These are phyloP conservation scores for Trichoderma asperelloides DNA, from an alignment of 495 filamentous ascomycete species.

Conservation along the genomic window DNA sequence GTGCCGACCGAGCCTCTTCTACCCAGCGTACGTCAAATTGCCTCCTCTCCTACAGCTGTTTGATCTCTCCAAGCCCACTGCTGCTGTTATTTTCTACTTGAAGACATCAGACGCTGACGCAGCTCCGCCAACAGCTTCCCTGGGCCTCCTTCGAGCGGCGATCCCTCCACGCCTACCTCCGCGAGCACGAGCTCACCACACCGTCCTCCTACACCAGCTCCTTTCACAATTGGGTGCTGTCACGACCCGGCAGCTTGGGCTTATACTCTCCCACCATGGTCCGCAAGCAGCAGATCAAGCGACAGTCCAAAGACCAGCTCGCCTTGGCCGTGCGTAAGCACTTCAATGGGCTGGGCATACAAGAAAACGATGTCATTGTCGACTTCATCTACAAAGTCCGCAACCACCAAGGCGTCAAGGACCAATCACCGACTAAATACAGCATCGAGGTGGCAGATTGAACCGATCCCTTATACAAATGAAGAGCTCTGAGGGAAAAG, in stretches of 20 bases:
- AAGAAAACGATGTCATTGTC: conserved; percentile 81
- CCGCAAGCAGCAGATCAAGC: conserved; percentile 47
- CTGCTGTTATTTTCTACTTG: too few species aligned
- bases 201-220: conserved; percentile 61
- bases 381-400: conserved; percentile 78
- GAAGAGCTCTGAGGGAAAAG: conserved; percentile 14
- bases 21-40: conserved; percentile 18
- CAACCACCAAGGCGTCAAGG: conserved; percentile 26
- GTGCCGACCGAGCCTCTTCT: conserved; percentile 16
- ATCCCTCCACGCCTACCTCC: conserved; percentile 72
- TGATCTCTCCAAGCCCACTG: neutral
- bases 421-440: conserved; percentile 9
- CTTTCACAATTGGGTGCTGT: conserved; percentile 63
- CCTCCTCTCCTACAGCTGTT: neutral
- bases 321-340: conserved; percentile 79
- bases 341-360: conserved; percentile 76
- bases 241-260: conserved; percentile 57
- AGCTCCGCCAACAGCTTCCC: conserved; percentile 46
- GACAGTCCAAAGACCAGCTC: conserved; percentile 69
- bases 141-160: conserved; percentile 66
- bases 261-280: conserved; percentile 66
- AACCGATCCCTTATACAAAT: conserved; percentile 15
- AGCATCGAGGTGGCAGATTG: conserved; percentile 16
- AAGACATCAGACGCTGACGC: neutral
- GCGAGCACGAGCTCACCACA: conserved; percentile 63